Base-by-base conservation (phyloP, 2,329 filamentous ascomycete genomes). In the Aureobasidium subglaciale region DNA sequence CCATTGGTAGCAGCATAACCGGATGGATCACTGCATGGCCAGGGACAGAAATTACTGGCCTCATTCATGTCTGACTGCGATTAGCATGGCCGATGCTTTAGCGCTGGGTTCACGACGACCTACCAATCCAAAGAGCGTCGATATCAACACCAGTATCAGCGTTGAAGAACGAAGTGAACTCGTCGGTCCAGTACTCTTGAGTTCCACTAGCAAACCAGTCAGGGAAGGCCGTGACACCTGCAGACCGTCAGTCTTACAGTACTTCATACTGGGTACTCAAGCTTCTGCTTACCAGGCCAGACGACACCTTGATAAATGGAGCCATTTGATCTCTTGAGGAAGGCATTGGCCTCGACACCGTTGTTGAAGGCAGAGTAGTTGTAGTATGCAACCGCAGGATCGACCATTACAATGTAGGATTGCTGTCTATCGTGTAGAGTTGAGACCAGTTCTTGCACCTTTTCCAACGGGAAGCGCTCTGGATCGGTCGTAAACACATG, bases 191-290 rank as follows among this genome's bases (percentile, higher is more conserved):
- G 68, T 83, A 93, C 1, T 71, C 64, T 45, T 83, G 77, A 1
- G 82, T 80, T 50, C 82, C 81, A 7, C 78, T 76, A 16, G 83
- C 73, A 65, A 90, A 90, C 87, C 87, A 92, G 67, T 92, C 88
- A 0, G 68, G 68, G 59, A 68, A 71, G 5, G 61, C 65, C 1
- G 68, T 70, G 1, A 66, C 64, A 42, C 50, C 50, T 54, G 27
- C 9, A 5, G 9, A 2, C 3, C 35, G 20, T 54, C 6, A 54
- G 50, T 5, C n/a, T 8, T 24, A 9, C 10, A 22, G n/a, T 40
- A 5, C 7, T 4, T 8, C n/a, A n/a, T n/a, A n/a, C n/a, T n/a
- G n/a, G n/a, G n/a, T n/a, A n/a, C n/a, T n/a, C n/a, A n/a, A n/a
- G n/a, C n/a, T n/a, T 30, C 16, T 15, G 25, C 37, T 34, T 60